phyloP scores from a whole-genome alignment of 2,329 filamentous ascomycete genomes.

The Neonectria punicea region DNA sequence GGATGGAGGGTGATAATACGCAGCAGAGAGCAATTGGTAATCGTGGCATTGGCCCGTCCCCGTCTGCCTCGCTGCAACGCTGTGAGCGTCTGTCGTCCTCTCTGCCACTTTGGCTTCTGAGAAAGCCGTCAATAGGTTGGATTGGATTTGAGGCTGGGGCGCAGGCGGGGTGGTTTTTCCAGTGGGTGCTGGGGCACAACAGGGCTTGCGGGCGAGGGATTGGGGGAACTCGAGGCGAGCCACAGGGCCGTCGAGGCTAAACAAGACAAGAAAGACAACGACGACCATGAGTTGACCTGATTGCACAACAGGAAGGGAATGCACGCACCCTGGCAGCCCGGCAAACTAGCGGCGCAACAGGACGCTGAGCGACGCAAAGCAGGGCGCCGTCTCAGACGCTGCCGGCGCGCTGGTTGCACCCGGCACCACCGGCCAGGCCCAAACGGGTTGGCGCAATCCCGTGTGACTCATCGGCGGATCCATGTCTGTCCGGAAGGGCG shows the following conservation, averaged over 20 bases:
- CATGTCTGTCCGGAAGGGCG: conserved; percentile 43
- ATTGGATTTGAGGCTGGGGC: conserved; percentile 28
- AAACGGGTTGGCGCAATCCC: conserved; percentile 43
- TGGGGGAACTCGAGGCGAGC: conserved; percentile 6
- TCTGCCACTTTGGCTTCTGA: background rate
- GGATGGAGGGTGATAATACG: background rate
- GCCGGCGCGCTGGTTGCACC: conserved; percentile 33
- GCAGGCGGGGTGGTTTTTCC: conserved; percentile 32
- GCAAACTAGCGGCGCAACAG: background rate
- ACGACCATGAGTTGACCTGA: background rate
- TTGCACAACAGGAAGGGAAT: background rate
- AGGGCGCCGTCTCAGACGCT: conserved; percentile 38
- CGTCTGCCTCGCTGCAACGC: conserved; percentile 20
- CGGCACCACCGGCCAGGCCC: conserved; percentile 42
- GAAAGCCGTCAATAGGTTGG: conserved; percentile 22
- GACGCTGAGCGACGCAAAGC: conserved; percentile 9
- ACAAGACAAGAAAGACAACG: background rate
- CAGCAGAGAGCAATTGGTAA: conserved; percentile 30
- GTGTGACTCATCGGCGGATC: conserved; percentile 51
- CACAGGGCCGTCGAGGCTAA: conserved; percentile 12
- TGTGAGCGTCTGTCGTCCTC: conserved; percentile 5
- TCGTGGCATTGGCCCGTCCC: conserved; percentile 30
- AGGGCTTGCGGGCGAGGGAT: background rate
- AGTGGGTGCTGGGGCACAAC: background rate
- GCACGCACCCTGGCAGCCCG: background rate